phyloP scores from a whole-genome alignment of 169 alveolate species.

The Cryptosporidium muris region DNA sequence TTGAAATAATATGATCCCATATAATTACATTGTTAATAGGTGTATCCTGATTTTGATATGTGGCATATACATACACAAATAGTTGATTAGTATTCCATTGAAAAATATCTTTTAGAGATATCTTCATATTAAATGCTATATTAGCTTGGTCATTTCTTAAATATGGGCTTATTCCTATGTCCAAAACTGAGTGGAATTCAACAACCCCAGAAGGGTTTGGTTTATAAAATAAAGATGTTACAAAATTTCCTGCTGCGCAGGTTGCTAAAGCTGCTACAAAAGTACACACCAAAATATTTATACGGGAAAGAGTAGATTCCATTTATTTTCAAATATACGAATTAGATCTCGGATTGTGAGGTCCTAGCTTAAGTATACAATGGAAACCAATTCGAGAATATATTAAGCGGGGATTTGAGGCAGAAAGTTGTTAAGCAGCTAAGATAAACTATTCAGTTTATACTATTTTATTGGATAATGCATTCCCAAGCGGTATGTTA shows the following conservation, averaged over 20 bases:
- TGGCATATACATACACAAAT: conserved; percentile 70
- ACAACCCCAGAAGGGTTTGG: conserved; percentile 54
- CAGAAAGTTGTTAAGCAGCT: conserved; percentile 11
- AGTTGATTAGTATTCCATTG: conserved; percentile 77
- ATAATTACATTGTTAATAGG: conserved; percentile 70
- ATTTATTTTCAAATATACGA: conserved; percentile 37
- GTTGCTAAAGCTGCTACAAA: conserved; percentile 67
- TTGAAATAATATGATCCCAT: conserved; percentile 72
- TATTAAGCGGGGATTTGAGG: conserved; percentile 1
- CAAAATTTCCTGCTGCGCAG: conserved; percentile 72
- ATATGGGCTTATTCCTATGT: conserved; percentile 71
- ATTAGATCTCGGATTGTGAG: neutral
- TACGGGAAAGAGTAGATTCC: conserved; percentile 74
- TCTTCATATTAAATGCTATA: conserved; percentile 71
- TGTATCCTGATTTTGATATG: conserved; percentile 71
- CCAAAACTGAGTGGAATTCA: conserved; percentile 66
- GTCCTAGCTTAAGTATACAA: too few relatives aligned
- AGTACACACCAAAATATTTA: conserved; percentile 74
- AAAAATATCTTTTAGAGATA: conserved; percentile 59
- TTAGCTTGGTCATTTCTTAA: conserved; percentile 76
- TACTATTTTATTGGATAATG: conserved; percentile 9
- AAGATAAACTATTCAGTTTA: neutral
- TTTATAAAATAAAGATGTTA: conserved; percentile 60
- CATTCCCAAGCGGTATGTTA: conserved; percentile 67
- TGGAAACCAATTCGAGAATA: too few relatives aligned